Conservation (phyloP, 768 basidiomycete genomes). For the Rhizopogon vinicolor region DNA sequence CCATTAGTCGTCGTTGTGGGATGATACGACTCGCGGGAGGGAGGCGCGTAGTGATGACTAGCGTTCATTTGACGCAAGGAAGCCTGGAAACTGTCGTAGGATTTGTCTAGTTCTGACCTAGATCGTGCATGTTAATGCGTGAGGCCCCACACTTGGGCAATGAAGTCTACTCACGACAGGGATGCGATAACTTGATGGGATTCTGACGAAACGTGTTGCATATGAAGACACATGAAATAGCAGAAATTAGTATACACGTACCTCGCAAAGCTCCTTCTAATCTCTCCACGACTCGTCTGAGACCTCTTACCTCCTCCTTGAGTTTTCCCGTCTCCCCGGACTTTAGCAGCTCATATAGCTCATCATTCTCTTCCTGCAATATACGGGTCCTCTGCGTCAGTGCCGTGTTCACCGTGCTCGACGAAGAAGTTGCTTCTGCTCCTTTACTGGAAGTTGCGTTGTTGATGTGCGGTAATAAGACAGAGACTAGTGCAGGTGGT, state of each 20-base stretch:
- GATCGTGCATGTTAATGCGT: slow-evolving; percentile 9
- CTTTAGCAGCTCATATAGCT: slow-evolving; percentile 72
- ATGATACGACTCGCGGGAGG: slow-evolving; percentile 43
- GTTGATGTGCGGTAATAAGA: slow-evolving; percentile 65
- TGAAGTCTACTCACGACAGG: slow-evolving; percentile 56
- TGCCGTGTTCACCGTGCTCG: slow-evolving; percentile 64
- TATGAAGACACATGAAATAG: slow-evolving; percentile 1
- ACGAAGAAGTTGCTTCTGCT: slow-evolving; percentile 28
- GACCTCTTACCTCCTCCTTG: slow-evolving; percentile 74
- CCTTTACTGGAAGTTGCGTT: slow-evolving; percentile 28
- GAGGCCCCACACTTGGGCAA: slow-evolving; percentile 4
- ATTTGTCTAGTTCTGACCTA: slow-evolving; percentile 76
- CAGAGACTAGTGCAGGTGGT: slow-evolving; percentile 64
- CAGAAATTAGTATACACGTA: slow-evolving; percentile 23
- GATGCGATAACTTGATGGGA: slow-evolving; percentile 69
- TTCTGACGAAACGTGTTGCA: slow-evolving; percentile 39
- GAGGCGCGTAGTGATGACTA: slow-evolving; percentile 34
- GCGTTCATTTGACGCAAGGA: slow-evolving; percentile 39
- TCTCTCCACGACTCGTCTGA: slow-evolving; percentile 62
- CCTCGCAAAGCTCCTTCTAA: slow-evolving; percentile 77
- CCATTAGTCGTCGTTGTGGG: slow-evolving; percentile 27
- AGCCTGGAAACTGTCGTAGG: slow-evolving; percentile 57
- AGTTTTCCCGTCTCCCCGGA: slow-evolving; percentile 73
- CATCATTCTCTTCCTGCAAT: slow-evolving; percentile 85
- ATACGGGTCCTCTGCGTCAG: slow-evolving; percentile 68